Evolutionary conservation across 257 asterid species (phyloP).

Genomic region (Cinchona pubescens): DNA sequence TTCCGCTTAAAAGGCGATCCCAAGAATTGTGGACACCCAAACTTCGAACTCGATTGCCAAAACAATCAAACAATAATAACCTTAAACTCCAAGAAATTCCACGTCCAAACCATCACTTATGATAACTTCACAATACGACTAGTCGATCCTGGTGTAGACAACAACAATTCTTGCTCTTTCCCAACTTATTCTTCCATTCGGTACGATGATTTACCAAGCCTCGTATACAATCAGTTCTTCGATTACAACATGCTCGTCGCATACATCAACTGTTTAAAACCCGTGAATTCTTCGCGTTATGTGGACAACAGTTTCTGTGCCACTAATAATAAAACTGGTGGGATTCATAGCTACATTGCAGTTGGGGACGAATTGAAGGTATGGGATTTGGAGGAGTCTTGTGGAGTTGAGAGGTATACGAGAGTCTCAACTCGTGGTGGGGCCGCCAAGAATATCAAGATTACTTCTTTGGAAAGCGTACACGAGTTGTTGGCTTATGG

Average conservation of each 20-base stretch:
- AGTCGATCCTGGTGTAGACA: conserved; percentile 50
- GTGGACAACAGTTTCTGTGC: conserved; percentile 37
- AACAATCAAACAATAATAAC: conserved; percentile 30
- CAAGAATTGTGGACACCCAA: conserved; percentile 32
- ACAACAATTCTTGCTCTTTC: conserved; percentile 27
- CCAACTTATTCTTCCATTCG: conserved; percentile 24
- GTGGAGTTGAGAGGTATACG: conserved; percentile 36
- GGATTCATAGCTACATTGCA: conserved; percentile 33
- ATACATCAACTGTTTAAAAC: conserved; percentile 33
- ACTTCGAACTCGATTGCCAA: conserved; percentile 47
- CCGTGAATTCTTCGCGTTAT: conserved; percentile 26
- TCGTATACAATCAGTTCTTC: conserved; percentile 12
- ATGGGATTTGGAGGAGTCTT: conserved; percentile 40
- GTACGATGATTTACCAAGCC: conserved; percentile 12
- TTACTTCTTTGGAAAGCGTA: conserved; percentile 26
- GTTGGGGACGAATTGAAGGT: conserved; percentile 19
- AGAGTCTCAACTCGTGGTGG: conserved; percentile 17
- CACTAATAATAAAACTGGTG: neutral
- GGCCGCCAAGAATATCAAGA: conserved; percentile 16
- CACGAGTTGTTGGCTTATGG: conserved; percentile 40
- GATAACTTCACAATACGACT: conserved; percentile 41
- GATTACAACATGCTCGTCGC: conserved; percentile 13
- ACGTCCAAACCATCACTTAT: conserved; percentile 43
- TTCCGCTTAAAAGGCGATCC: conserved; percentile 49
- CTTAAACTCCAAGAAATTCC: conserved; percentile 28